Evolutionary conservation across 2,329 filamentous ascomycete species (phyloP), one percentile per base, ranked within the genome.

Genomic region (Neoarthrinium moseri): DNA sequence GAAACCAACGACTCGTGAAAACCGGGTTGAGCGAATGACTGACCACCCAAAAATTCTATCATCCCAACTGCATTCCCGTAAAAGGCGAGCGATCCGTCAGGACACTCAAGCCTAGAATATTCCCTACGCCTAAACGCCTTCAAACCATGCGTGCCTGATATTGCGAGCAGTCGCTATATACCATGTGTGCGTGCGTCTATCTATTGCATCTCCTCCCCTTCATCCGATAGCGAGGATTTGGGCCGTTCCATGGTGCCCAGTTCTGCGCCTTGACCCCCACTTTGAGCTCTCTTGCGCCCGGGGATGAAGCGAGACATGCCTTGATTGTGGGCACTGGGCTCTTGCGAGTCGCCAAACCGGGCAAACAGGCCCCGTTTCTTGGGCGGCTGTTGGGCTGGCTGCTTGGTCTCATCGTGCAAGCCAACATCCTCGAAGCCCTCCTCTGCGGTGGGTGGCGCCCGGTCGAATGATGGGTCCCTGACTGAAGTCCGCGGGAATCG

Each of bases 371-470:
- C 78, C 47, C 83, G 84, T 71, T 89, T 91, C 73, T 89, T 91
- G 13, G 77, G 70, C 7, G 59, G 56, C 36, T 66, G 58, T 26
- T 66, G 59, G 33, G 59, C 66, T 46, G 63, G 68, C 51, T 80
- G 78, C 56, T 83, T 84, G 39, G 78, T 71, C 29, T 94, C 89
- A 54, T 96, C 91, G 48, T 84, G 82, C 36, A 97, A 72, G 4
- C 90, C 90, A 7, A 97, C 89, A 43, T 97, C 92, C 63, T 96
- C 92, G 56, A 97, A 96, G 12, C 74, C 75, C 59, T 95, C 89
- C 57, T 94, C 89, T 33, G 82, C 78, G 23, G 84, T 87, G n/a
- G 81, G 75, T 22, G 78, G 75, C 45, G 83, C 77, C 58, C 71
- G 72, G 45, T 81, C 78, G 54, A 84, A 80, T 41, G 74, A 75